These are phyloP conservation scores for Pelargonium exstipulatum DNA, from an alignment of 441 rosid genomes.

Conservation along the genomic window DNA sequence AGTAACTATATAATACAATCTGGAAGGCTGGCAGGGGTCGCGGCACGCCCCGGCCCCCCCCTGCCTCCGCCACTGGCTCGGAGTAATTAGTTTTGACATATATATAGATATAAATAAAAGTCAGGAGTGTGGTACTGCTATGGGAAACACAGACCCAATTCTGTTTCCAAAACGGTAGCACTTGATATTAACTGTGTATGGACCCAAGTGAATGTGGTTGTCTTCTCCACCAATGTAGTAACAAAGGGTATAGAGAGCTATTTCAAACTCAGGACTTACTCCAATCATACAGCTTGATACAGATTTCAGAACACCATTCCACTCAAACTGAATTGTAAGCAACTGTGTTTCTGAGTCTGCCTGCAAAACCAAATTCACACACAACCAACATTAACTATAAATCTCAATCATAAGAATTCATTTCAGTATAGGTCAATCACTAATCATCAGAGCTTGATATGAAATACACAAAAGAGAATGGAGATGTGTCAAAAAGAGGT, in stretches of 20 bases:
- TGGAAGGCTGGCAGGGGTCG: no score
- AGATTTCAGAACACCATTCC: conserved; percentile 85
- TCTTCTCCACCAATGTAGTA: conserved; percentile 75
- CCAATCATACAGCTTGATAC: conserved; percentile 81
- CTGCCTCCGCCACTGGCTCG: not conserved
- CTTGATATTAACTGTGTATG: conserved; percentile 78
- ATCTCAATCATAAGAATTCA: not conserved
- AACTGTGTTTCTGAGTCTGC: conserved; percentile 80
- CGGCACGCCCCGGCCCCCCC: no score
- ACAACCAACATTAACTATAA: not conserved
- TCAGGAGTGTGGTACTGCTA: conserved; percentile 29
- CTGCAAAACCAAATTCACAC: conserved; percentile 34
- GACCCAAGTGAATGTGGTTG: conserved; percentile 71
- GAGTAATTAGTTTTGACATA: no score
- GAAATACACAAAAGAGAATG: no score
- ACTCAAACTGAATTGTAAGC: conserved; percentile 76
- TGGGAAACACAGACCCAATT: conserved; percentile 78
- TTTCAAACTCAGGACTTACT: conserved; percentile 88
- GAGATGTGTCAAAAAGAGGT: no score
- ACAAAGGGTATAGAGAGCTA: conserved; percentile 80
- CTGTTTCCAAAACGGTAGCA: conserved; percentile 66
- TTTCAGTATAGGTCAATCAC: no score
- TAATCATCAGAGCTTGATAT: no score
- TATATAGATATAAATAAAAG: no score
- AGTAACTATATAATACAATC: no score